phyloP scores from a whole-genome alignment of 2,329 filamentous ascomycete species.

The Trichoderma guizhouense region DNA sequence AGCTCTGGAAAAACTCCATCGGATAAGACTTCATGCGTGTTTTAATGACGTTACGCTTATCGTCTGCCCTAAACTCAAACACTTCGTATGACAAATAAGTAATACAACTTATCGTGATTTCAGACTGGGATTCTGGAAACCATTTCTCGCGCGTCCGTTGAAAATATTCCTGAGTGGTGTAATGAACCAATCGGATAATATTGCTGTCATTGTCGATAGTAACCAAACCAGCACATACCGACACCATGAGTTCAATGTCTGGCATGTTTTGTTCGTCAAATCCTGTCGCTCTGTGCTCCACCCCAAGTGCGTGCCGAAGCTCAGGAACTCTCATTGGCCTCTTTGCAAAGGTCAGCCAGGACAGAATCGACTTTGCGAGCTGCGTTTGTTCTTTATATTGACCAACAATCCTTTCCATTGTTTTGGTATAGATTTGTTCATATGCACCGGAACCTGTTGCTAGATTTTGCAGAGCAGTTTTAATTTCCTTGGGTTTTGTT shows the following conservation, averaged over 20 bases:
- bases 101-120: neutral
- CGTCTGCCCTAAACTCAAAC: neutral
- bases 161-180: neutral
- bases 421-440: accelerated
- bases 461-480: no score
- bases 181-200: neutral
- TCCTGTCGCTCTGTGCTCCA: no score
- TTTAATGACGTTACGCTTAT: no score
- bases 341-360: neutral
- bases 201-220: neutral
- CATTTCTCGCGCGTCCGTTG: accelerated
- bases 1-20: no score
- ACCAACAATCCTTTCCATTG: accelerated
- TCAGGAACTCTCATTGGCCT: neutral
- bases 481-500: neutral
- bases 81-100: neutral
- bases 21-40: no score
- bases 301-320: neutral
- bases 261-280: neutral
- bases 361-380: accelerated
- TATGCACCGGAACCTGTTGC: neutral
- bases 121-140: accelerated
- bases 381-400: accelerated
- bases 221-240: neutral
- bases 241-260: accelerated